Conservation (phyloP, 1,284 basidiomycete genomes). For the Ganoderma sinense region DNA sequence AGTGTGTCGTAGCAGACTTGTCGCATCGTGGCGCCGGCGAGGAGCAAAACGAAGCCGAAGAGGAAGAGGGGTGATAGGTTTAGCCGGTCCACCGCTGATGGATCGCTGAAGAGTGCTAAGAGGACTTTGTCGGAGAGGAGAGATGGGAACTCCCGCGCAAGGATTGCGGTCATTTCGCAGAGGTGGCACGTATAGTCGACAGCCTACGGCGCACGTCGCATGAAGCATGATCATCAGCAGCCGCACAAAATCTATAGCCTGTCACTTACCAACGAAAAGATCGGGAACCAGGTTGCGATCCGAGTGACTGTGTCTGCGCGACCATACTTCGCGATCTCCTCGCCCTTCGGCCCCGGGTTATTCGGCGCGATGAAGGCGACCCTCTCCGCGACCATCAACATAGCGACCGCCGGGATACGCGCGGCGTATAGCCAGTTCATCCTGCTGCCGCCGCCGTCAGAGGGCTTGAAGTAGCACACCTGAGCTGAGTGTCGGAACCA, state of each 20-base stretch:
- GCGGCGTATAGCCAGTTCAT: background rate
- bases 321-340: constrained; percentile 3
- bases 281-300: constrained; percentile 2
- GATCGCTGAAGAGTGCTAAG: constrained; percentile 1
- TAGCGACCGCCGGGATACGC: background rate
- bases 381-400: background rate
- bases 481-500: background rate
- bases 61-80: background rate
- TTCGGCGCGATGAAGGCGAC: constrained; percentile 9
- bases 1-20: background rate
- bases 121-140: background rate
- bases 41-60: constrained; percentile 1
- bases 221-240: background rate
- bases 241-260: background rate
- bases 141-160: background rate
- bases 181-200: background rate
- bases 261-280: background rate
- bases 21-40: background rate
- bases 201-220: background rate
- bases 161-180: background rate
- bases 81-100: background rate
- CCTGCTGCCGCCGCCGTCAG: background rate
- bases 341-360: background rate
- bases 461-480: background rate
- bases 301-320: constrained; percentile 3